Base-by-base conservation (phyloP, 441 rosid genomes). In the Geranium incanum region DNA sequence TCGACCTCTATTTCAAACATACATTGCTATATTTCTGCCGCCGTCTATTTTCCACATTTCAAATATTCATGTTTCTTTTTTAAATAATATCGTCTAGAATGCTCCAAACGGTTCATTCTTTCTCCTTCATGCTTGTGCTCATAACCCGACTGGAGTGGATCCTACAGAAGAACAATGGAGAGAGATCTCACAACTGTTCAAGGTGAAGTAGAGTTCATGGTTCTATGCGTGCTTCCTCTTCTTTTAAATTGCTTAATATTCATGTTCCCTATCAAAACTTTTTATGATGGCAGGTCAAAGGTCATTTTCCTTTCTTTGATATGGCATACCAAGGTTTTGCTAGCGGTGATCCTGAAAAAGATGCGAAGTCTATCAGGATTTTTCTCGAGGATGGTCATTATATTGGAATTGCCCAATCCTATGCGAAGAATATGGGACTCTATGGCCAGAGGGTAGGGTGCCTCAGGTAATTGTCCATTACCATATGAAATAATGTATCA, bases 301-400 rank as follows among this genome's bases (percentile, higher is more conserved):
- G 83, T 6, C 97, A 93, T 75, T 91, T 93, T 80, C 81, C 98
- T 73, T 87, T 93, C 83, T 93, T 93, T 76, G 98, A 93, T 76
- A 93, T 91, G 98, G 98, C 98, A 19, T 93, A 91, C 82, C 98
- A 93, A 89, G 97, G 97, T 70, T 93, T 93, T 75, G 98, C 98
- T n/a, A 91, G 96, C 76, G 97, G 98, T 70, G 96, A 93, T 81
- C 97, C 98, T 41, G 93, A 81, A 71, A 91, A 83, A 79, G 98
- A 93, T 85, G 97, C 97, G 63, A 91, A 93, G 76, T 78, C 98
- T 65, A 91, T 93, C 72, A 85, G 97, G 82, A 93, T 93, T 81
- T 93, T 93, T 78, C 93, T 93, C 28, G 82, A 87, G 79, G 98
- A 93, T 75, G 95, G 98, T 65, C 97, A 91, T 81, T 81, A 77